These are phyloP conservation scores for Penicillium sp. DNA, from an alignment of 2,329 filamentous ascomycete species.

Conservation along the genomic window DNA sequence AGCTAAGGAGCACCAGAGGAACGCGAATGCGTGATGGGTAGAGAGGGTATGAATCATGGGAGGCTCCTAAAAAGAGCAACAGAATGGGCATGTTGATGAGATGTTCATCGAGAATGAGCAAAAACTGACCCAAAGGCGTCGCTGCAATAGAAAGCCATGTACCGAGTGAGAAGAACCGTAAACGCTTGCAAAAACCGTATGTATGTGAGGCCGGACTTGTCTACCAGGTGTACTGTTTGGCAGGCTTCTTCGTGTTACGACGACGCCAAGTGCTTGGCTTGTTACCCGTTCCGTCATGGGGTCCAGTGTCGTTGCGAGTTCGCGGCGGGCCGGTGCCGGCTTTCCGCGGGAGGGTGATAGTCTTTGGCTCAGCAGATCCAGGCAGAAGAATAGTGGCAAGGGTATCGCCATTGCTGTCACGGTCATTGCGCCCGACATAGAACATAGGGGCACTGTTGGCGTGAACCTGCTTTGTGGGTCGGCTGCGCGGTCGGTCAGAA, in stretches of 20 bases:
- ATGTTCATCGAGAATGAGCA: neutral
- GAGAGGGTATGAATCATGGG: neutral
- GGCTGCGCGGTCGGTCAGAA: conserved; percentile 36
- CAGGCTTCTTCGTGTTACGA: conserved; percentile 28
- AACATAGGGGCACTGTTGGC: conserved; percentile 48
- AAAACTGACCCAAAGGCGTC: neutral
- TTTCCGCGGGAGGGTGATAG: conserved; percentile 39
- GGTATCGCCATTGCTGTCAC: conserved; percentile 34
- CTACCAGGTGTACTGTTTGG: conserved; percentile 2
- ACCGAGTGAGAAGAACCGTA: neutral
- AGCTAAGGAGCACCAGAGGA: conserved; percentile 3
- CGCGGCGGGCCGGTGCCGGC: conserved; percentile 23
- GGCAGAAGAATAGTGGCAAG: conserved; percentile 48
- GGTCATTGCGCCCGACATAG: conserved; percentile 40
- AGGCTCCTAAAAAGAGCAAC: neutral
- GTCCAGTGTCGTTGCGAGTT: conserved; percentile 24
- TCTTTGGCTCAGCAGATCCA: conserved; percentile 44
- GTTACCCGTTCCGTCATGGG: conserved; percentile 16
- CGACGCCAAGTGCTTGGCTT: conserved; percentile 31
- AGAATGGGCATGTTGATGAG: neutral
- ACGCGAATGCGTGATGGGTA: conserved; percentile 2
- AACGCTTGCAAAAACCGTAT: neutral
- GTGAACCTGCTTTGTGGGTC: conserved; percentile 55
- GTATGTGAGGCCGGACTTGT: neutral
- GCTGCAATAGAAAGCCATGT: neutral